Percentiles rank a stretch among this genome's conserved stretches.
Evolutionary conservation across 1,284 basidiomycete species (phyloP).

Genomic region (Ceratobasidium sp.): DNA sequence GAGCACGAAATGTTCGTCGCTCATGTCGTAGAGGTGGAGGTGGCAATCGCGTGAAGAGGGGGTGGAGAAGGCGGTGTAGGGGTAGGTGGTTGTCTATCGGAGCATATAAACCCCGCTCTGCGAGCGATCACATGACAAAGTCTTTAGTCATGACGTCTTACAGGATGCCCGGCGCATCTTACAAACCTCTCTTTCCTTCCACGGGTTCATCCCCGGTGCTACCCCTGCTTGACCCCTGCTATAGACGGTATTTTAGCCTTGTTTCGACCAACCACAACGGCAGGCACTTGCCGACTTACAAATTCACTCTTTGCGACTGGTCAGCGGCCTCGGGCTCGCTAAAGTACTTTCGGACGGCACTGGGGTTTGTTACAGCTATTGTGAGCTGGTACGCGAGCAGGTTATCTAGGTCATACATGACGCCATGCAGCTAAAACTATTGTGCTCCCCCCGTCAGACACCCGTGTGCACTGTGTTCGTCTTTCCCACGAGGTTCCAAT

Average conservation of each 20-base stretch:
- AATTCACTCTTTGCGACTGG: background rate
- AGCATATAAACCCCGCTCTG: constrained; percentile 27
- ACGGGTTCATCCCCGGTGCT: background rate
- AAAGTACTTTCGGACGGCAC: background rate
- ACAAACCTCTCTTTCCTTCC: no score
- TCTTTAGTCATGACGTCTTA: constrained; percentile 10
- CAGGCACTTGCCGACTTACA: constrained; percentile 22
- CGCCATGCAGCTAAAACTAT: constrained; percentile 3
- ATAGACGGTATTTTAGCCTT: no score
- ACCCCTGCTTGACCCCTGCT: no score
- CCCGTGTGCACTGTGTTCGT: constrained; percentile 1
- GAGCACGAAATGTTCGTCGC: constrained; percentile 22
- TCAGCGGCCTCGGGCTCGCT: background rate
- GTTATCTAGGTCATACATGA: constrained; percentile 4
- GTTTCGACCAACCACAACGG: background rate
- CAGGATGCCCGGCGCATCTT: background rate
- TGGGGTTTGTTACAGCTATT: background rate
- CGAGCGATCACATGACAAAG: constrained; percentile 16
- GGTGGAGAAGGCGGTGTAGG: background rate
- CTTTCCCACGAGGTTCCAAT: constrained; percentile 24
- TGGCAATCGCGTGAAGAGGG: constrained; percentile 3
- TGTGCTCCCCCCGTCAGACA: background rate
- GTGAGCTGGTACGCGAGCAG: background rate
- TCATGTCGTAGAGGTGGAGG: constrained; percentile 7
- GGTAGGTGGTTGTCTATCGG: constrained; percentile 3